A percentile compares a stretch with the other conserved stretches of the same genome.
These are phyloP conservation scores for Mycena filopes DNA, from an alignment of 768 basidiomycete genomes.

Conservation along the genomic window DNA sequence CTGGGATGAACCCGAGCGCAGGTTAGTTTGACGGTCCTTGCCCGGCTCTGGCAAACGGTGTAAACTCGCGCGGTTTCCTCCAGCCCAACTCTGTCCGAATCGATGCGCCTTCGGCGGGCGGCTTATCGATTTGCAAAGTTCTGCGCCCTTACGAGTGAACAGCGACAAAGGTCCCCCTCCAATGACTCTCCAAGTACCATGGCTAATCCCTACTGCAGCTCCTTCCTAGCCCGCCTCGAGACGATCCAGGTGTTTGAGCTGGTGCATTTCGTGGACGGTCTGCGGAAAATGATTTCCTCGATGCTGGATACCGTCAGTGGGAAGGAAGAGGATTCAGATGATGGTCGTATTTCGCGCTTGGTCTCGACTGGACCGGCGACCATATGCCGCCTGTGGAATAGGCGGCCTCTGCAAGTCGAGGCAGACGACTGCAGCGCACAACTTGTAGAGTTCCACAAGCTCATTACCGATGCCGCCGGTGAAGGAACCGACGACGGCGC, in stretches of 20 bases:
- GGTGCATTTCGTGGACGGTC: slow-evolving; percentile 17
- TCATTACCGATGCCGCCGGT: not conserved
- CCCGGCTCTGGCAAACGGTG: not conserved
- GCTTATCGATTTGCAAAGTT: slow-evolving; percentile 20
- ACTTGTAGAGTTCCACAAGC: slow-evolving; percentile 8
- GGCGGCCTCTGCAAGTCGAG: not conserved
- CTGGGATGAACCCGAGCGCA: slow-evolving; percentile 6
- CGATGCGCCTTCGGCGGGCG: slow-evolving; percentile 18
- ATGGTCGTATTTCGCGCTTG: not conserved
- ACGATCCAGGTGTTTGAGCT: slow-evolving; percentile 26
- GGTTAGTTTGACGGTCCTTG: slow-evolving; percentile 6
- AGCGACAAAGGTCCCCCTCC: slow-evolving; percentile 12
- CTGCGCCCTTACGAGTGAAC: slow-evolving; percentile 10
- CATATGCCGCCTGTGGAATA: slow-evolving; percentile 25
- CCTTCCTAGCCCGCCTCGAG: slow-evolving; percentile 10
- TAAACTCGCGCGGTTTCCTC: slow-evolving; percentile 9
- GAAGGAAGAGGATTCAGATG: not conserved
- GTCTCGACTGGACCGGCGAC: slow-evolving; percentile 22
- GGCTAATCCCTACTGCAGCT: not conserved
- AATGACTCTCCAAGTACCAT: too few relatives aligned
- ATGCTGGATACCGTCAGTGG: not conserved
- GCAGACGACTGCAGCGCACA: not conserved
- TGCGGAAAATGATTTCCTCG: slow-evolving; percentile 11
- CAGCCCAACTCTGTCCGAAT: slow-evolving; percentile 23
- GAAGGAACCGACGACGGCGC: slow-evolving; percentile 15